Percentiles rank a stretch among this genome's conserved stretches.
Evolutionary conservation across 1,139 yeast genomes (phyloP).

Genomic region (Magnusiomyces fungicola): DNA sequence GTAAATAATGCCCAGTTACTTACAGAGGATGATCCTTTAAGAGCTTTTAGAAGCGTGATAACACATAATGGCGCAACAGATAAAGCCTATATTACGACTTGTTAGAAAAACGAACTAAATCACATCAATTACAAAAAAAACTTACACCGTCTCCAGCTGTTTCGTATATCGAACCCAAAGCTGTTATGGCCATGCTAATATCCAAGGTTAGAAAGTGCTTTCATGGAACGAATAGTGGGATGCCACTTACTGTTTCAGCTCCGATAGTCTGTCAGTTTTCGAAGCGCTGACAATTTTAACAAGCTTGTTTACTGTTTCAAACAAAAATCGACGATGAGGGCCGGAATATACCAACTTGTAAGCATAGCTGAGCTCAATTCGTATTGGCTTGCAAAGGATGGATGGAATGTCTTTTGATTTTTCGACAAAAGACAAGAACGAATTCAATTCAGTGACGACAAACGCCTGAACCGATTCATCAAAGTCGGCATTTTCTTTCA

Average conservation of each 20-base stretch:
- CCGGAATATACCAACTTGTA: conserved; percentile 20
- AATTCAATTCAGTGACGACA: conserved; percentile 19
- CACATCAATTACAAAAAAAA: neutral
- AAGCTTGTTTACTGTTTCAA: conserved; percentile 28
- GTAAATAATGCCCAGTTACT: conserved; percentile 10
- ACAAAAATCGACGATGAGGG: conserved; percentile 22
- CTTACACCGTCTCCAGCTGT: conserved; percentile 25
- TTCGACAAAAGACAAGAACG: conserved; percentile 19
- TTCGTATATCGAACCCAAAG: conserved; percentile 22
- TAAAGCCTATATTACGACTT: conserved; percentile 19
- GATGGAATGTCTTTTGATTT: conserved; percentile 19
- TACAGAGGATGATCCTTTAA: conserved; percentile 25
- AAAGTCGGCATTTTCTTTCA: conserved; percentile 11
- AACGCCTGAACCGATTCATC: conserved; percentile 20
- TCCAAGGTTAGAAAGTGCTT: no score
- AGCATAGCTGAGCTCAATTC: conserved; percentile 20
- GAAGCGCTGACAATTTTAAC: conserved; percentile 24
- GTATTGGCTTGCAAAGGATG: conserved; percentile 21
- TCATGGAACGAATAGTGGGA: no score
- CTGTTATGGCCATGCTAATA: conserved; percentile 20
- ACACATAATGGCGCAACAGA: conserved; percentile 31
- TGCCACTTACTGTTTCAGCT: conserved; percentile 20
- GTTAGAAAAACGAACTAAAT: neutral
- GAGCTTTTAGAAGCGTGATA: conserved; percentile 25
- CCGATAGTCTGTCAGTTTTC: conserved; percentile 27